Base-by-base conservation (phyloP, 495 filamentous ascomycete species). In the Elasticomyces elasticus region DNA sequence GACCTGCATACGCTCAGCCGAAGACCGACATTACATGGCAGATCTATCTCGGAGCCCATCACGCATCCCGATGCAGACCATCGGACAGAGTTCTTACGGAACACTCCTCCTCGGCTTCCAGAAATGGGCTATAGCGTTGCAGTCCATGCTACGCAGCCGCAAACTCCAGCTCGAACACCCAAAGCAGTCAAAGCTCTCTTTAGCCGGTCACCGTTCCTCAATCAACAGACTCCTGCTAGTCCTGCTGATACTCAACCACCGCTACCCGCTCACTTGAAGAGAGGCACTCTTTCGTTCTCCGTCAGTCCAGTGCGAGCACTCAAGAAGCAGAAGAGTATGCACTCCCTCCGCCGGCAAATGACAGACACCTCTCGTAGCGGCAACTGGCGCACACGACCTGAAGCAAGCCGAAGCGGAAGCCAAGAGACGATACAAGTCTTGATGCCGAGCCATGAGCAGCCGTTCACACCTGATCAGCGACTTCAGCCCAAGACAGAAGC, bases 81-180 rank as follows among this genome's bases (percentile, higher is more conserved):
- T 62, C 75, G 80, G 30, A 78, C 77, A 11, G 80, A 85, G 62
- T 80, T 82, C 61, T 72, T 82, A 23, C 72, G 78, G 10, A 67
- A 55, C 37, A 55, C 52, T 26, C 54, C 54, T 38, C 42, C 51
- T 38, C 41, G 45, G 17, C 15, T 24, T 12, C 47, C 45, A 38
- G 47, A 54, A 33, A 38, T 22, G 11, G 28, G 53, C 31, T 56
- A 50, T 46, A 50, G 23, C 13, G 53, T 50, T 5, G 44, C 49
- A 19, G 24, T 49, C 11, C 27, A 33, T 5, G 24, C 45, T 33
- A 9, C 45, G 19, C 35, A 20, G 13, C 46, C 46, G 35, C 19
- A 11, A n/a, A 56, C 30, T 5, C 53, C 53, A 1, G 35, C 44
- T 26, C 44, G 41, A 31, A 54, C 52, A 6, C 56, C 37, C 35